phyloP scores from a whole-genome alignment of 768 basidiomycete genomes.

The Baorangia bicolor region DNA sequence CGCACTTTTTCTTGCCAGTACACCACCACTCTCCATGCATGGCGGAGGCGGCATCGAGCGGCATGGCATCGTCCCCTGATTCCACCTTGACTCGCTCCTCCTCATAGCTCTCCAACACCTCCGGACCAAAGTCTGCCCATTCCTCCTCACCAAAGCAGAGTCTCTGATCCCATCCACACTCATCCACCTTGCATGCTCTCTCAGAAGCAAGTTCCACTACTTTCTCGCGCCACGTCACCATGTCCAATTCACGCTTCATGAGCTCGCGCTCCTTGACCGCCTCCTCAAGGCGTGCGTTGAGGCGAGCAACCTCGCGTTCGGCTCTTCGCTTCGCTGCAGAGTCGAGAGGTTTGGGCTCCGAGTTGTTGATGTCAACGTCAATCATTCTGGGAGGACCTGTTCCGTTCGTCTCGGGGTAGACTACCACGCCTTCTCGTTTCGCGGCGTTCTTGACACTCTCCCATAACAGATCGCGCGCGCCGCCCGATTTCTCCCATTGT shows the following conservation, averaged over 20 bases:
- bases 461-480: slow-evolving; percentile 67
- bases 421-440: slow-evolving; percentile 68
- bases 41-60: slow-evolving; percentile 32
- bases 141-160: slow-evolving; percentile 82
- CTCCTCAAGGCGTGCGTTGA: slow-evolving; percentile 53
- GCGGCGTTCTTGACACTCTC: slow-evolving; percentile 68
- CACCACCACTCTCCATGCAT: slow-evolving; percentile 73
- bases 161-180: slow-evolving; percentile 89
- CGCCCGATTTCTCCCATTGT: slow-evolving; percentile 60
- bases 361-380: slow-evolving; percentile 14
- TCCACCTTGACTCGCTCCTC: slow-evolving; percentile 38
- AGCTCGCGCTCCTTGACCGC: slow-evolving; percentile 62
- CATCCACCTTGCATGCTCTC: slow-evolving; percentile 59
- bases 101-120: slow-evolving; percentile 72
- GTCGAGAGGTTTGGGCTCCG: slow-evolving; percentile 19
- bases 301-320: slow-evolving; percentile 54
- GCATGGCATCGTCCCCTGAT: slow-evolving; percentile 38
- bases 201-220: slow-evolving; percentile 66
- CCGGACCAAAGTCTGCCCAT: slow-evolving; percentile 65
- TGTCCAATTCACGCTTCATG: slow-evolving; percentile 67
- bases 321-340: slow-evolving; percentile 45
- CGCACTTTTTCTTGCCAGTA: slow-evolving; percentile 68
- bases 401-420: slow-evolving; percentile 39
- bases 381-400: slow-evolving; percentile 25
- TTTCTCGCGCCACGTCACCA: slow-evolving; percentile 67